phyloP scores from a whole-genome alignment of 768 basidiomycete species.

The Cyathus striatus region DNA sequence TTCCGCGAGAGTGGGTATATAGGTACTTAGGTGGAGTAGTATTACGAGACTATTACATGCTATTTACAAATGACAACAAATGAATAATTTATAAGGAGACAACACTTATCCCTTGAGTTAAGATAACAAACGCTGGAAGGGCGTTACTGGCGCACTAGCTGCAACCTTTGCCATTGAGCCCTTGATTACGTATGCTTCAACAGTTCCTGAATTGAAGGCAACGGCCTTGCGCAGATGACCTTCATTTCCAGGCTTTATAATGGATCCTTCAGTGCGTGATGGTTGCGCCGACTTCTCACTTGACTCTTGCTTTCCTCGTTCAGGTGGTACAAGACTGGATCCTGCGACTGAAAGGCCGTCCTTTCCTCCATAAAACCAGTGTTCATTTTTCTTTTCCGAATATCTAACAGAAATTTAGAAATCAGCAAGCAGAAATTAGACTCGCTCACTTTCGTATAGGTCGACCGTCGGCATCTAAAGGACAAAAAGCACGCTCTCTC shows the following conservation, averaged over 20 bases:
- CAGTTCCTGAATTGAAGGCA: slow-evolving; percentile 25
- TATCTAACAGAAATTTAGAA: slow-evolving; percentile 28
- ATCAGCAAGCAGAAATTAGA: slow-evolving; percentile 2
- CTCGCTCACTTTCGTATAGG: slow-evolving; percentile 55
- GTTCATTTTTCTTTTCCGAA: slow-evolving; percentile 51
- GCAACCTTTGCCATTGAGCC: slow-evolving; percentile 52
- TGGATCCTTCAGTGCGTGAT: slow-evolving; percentile 30
- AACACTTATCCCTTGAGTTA: slow-evolving; percentile 2
- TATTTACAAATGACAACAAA: no score
- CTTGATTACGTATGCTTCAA: slow-evolving; percentile 48
- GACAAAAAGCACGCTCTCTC: slow-evolving; percentile 43
- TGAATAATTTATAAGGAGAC: no score
- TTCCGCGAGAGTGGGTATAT: no score
- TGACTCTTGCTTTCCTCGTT: slow-evolving; percentile 8
- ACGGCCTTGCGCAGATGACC: slow-evolving; percentile 19
- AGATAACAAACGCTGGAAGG: slow-evolving; percentile 19
- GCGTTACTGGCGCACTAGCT: slow-evolving; percentile 15
- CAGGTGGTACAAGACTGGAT: slow-evolving; percentile 13
- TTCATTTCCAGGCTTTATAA: slow-evolving; percentile 31
- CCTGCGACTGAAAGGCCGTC: slow-evolving; percentile 55
- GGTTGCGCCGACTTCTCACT: slow-evolving; percentile 3
- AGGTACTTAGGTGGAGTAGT: no score
- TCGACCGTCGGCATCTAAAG: slow-evolving; percentile 51
- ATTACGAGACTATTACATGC: neutral
- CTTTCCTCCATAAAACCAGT: slow-evolving; percentile 60